A percentile compares a stretch with the other conserved stretches of the same genome.
phyloP scores from a whole-genome alignment of 345 rosid genomes.

The Eucalyptus decipiens region DNA sequence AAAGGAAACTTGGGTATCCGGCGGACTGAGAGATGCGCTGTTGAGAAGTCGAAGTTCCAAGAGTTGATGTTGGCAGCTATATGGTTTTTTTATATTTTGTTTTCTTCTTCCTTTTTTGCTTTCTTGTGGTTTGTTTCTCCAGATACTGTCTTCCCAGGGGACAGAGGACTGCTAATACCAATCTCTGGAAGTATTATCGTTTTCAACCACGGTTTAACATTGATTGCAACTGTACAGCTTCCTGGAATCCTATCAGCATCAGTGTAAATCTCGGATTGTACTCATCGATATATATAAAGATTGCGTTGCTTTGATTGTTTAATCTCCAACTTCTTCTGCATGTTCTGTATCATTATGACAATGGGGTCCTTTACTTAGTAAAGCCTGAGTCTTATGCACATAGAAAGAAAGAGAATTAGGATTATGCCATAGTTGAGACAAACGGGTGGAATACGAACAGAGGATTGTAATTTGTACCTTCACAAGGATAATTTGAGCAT shows the following conservation, averaged over 20 bases:
- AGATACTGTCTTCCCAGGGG: not conserved
- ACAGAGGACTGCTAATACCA: not conserved
- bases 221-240: not conserved
- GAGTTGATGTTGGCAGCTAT: constrained; percentile 19
- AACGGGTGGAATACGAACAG: not conserved
- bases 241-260: not conserved
- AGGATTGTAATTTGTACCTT: not conserved
- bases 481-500: not conserved
- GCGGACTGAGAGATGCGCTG: constrained; percentile 39
- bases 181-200: not conserved
- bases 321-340: not conserved
- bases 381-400: not conserved
- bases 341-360: not conserved
- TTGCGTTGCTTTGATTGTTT: not conserved
- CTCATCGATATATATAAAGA: not conserved
- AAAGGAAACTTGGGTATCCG: constrained; percentile 79
- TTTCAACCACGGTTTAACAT: not conserved
- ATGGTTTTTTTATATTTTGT: not conserved
- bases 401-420: not conserved
- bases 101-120: not conserved
- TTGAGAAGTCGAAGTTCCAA: constrained; percentile 74
- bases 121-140: not conserved
- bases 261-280: not conserved
- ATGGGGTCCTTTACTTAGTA: not conserved
- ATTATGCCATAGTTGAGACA: not conserved